Evolutionary conservation across 2,329 filamentous ascomycete species (phyloP), one percentile per base, ranked within the genome.

Genomic region (Decorospora gaudefroyi): DNA sequence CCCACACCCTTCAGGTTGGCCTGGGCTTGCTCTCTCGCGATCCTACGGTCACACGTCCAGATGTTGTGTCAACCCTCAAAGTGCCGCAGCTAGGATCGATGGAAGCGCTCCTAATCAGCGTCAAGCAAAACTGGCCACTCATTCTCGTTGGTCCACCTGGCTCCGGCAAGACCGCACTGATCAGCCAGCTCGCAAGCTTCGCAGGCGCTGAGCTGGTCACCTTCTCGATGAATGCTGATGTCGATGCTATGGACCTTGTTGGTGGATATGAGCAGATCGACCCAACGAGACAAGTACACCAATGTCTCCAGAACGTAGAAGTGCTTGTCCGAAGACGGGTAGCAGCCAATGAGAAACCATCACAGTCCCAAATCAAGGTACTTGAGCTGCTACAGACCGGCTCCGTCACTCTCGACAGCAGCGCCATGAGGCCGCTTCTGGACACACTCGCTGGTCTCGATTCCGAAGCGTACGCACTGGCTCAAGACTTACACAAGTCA

Each of bases 211-310:
- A 83, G 1, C 75, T 97, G 3, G 81, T 91, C 21, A 87, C 90
- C 11, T 88, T 97, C 59, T 85, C 91, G 0, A 83, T 99, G 72
- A 99, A 96, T 65, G 86, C 91, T 5, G 95, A 99, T 60, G 88
- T 96, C 30, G 93, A 99, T 68, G 91, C 92, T 1, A 96, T 96
- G 84, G 93, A 99, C 70, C 82, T 99, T 42, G 89, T 99, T 43
- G 93, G 93, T 62, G 93, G 93, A 0, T 99, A 96, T 64, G 93
- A 99, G 68, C 93, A 99, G 71, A 85, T 89, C 12, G 93, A 99
- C 65, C 84, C 88, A 15, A 78, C 87, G 37, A 81, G 92, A 42
- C 82, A 87, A 49, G 76, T 88, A 4, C 84, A 86, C 40, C 74
- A 76, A n/a, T 76, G 82, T 53, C 64, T 86, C 5, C 68, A 75